Base-by-base conservation (phyloP, 352 stramenopile species). In the Plasmopara viticola region DNA sequence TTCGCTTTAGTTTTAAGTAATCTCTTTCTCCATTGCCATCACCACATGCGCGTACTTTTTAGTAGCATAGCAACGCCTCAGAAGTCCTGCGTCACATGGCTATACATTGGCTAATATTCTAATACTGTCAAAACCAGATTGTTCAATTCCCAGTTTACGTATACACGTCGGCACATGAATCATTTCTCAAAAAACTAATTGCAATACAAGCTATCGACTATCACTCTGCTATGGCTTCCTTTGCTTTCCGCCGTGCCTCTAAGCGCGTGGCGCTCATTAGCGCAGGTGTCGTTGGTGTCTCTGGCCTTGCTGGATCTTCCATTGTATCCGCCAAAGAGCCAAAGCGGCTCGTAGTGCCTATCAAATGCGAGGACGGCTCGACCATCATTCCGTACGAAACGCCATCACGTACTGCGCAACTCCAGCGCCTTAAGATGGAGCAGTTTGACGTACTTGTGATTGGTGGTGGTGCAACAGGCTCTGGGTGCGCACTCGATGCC, bases 361-460 rank as follows among this genome's bases (percentile, higher is more conserved):
- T 94, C 59, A 70, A 70, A 59, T 94, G 84, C 63, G 81, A 94
- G 33, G 84, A 94, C 53, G 84, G 84, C 44, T 86, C 80, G 25
- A 75, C 77, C 53, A 92, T 94, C 65, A 74, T 80, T 53, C 84
- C 84, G 28, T 94, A 90, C 64, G 79, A 94, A 50, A 78, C 86
- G 53, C 84, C 84, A 37, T 70, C 81, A 38, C 84, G 84, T 25
- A 58, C 58, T 3, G 60, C 66, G 30, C 81, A 90, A 72, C 70
- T 97, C 9, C 66, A 74, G 41, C 73, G 78, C 9, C 84, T 98
- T 30, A 82, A 95, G 64, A 78, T 77, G 33, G 87, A 97, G 56
- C 64, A 95, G 6, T 98, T 96, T 56, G 92, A 98, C 54, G 80
- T 98, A 53, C 75, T 97, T 33, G 78, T 98, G 20, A 96, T 98